phyloP scores from a whole-genome alignment of 208 protist species.

The Trypanosomatidae sp. region DNA sequence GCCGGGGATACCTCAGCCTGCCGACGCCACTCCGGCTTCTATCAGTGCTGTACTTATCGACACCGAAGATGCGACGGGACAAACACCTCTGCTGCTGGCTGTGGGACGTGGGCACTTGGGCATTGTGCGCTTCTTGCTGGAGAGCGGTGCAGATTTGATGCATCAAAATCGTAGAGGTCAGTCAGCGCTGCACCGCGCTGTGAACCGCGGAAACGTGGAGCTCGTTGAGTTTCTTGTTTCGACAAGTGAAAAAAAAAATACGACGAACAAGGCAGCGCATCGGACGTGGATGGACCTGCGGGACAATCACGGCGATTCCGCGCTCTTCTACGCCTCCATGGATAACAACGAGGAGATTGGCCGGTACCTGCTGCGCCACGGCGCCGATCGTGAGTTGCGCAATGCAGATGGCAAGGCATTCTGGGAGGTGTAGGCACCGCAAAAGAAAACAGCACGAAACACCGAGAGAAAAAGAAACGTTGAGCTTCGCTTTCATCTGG shows the following conservation, averaged over 20 bases:
- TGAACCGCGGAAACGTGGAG: slow-evolving; percentile 64
- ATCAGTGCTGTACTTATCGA: slow-evolving; percentile 38
- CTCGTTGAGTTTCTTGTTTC: slow-evolving; percentile 79
- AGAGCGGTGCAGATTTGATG: slow-evolving; percentile 60
- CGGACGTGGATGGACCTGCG: slow-evolving; percentile 82
- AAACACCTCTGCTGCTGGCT: slow-evolving; percentile 71
- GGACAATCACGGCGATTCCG: slow-evolving; percentile 81
- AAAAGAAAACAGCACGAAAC: neutral
- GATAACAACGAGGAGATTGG: slow-evolving; percentile 93
- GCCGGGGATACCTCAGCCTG: neutral
- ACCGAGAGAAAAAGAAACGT: neutral
- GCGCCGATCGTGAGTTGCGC: slow-evolving; percentile 69
- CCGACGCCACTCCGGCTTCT: slow-evolving; percentile 2
- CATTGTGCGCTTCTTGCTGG: slow-evolving; percentile 66
- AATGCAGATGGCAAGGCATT: slow-evolving; percentile 92
- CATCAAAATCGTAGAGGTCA: slow-evolving; percentile 76
- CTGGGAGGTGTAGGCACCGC: slow-evolving; percentile 74
- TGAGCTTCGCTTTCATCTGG: neutral
- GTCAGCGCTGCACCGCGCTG: slow-evolving; percentile 80
- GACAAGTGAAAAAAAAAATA: slow-evolving; percentile 47
- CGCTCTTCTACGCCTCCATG: slow-evolving; percentile 90
- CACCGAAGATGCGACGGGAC: slow-evolving; percentile 53
- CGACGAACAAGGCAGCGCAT: slow-evolving; percentile 32
- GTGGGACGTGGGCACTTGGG: slow-evolving; percentile 56
- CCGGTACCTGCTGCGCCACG: slow-evolving; percentile 76